These are phyloP conservation scores for Ambrosiella xylebori DNA, from an alignment of 2,329 filamentous ascomycete genomes.

Conservation along the genomic window DNA sequence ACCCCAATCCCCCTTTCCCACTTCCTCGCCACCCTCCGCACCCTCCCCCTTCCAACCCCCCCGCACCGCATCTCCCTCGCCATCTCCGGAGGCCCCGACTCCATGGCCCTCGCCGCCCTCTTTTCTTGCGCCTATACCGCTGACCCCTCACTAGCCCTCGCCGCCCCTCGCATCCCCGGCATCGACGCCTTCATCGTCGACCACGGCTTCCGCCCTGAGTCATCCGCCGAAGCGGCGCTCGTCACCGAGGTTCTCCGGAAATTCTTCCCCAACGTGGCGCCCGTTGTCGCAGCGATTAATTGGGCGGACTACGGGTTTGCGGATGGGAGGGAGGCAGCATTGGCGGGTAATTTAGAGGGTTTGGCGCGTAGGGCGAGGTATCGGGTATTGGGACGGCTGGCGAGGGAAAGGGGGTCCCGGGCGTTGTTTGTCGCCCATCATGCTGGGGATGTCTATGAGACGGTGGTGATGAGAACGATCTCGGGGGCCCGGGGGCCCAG, in stretches of 20 bases:
- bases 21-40: not conserved
- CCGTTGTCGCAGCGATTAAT: slow-evolving; percentile 19
- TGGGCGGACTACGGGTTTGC: slow-evolving; percentile 10
- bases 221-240: slow-evolving; percentile 31
- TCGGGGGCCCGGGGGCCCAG: slow-evolving; percentile 42
- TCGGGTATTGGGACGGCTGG: slow-evolving; percentile 46
- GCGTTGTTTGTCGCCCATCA: slow-evolving; percentile 72
- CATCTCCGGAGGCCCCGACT: slow-evolving; percentile 85
- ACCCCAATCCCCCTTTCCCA: not conserved
- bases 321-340: slow-evolving; percentile 16
- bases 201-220: slow-evolving; percentile 37
- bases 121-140: slow-evolving; percentile 32
- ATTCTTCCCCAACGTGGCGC: slow-evolving; percentile 19
- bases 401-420: slow-evolving; percentile 31
- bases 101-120: slow-evolving; percentile 82
- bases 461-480: slow-evolving; percentile 61
- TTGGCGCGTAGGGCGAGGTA: slow-evolving; percentile 60
- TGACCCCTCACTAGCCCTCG: slow-evolving; percentile 23
- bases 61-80: slow-evolving; percentile 34
- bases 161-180: slow-evolving; percentile 26
- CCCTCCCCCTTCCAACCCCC: not conserved
- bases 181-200: slow-evolving; percentile 37
- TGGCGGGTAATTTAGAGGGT: slow-evolving; percentile 53
- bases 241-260: slow-evolving; percentile 26
- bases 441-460: slow-evolving; percentile 80